A percentile compares a stretch with the other conserved stretches of the same genome.
Conservation (phyloP, 495 filamentous ascomycete genomes). For the Geoglossum glabrum region DNA sequence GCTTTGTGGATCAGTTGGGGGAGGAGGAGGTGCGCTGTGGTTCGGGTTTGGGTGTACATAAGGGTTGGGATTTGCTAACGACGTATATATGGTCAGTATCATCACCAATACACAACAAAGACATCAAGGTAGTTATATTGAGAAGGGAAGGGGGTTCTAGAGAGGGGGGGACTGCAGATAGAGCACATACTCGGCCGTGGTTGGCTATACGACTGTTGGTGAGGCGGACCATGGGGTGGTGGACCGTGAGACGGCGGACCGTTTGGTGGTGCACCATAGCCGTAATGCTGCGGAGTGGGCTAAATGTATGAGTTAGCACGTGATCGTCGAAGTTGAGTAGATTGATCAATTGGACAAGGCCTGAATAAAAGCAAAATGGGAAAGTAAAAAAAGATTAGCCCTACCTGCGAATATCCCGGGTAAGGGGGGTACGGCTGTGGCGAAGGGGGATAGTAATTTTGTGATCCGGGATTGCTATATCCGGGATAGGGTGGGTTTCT, state of each 20-base stretch:
- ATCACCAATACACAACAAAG: not conserved
- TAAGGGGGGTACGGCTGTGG: not conserved
- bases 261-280: not conserved
- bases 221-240: too few species aligned
- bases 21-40: constrained; percentile 32
- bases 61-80: constrained; percentile 27
- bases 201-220: too few species aligned
- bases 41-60: constrained; percentile 30
- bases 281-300: not conserved
- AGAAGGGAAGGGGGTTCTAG: not conserved
- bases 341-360: not conserved
- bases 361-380: not conserved
- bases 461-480: not conserved
- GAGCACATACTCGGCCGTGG: not conserved
- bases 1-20: constrained; percentile 35
- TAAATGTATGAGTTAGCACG: not conserved
- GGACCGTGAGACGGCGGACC: not conserved
- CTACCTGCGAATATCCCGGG: constrained; percentile 1
- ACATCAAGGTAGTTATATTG: not conserved
- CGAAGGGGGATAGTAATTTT: not conserved
- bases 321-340: not conserved
- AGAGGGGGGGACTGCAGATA: too few species aligned
- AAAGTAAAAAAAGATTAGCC: not conserved
- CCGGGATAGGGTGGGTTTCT: not conserved
- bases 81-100: constrained; percentile 17